phyloP scores from a whole-genome alignment of 2,329 filamentous ascomycete genomes.

The Pestalotiopsis sp. region DNA sequence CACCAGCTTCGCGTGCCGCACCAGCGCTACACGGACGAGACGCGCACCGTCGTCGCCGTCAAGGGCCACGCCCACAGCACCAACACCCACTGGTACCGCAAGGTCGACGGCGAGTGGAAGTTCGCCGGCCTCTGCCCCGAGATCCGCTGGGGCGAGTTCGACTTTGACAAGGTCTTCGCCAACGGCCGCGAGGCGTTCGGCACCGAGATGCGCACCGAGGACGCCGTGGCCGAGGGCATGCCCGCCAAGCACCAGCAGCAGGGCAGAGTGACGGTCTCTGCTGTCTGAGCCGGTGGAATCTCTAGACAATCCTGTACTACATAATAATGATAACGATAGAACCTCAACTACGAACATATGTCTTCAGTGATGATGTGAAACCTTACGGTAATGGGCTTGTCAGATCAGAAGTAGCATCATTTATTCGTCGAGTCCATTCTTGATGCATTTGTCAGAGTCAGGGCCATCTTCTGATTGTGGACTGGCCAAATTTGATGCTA shows the following conservation, averaged over 20 bases:
- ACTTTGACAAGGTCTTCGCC: slow-evolving; percentile 59
- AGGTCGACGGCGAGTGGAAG: slow-evolving; percentile 63
- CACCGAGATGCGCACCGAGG: slow-evolving; percentile 16
- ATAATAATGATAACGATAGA: background rate
- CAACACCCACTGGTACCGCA: slow-evolving; percentile 60
- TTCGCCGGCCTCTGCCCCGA: slow-evolving; percentile 58
- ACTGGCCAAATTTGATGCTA: too few relatives aligned
- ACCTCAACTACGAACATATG: background rate
- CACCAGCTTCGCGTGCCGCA: slow-evolving; percentile 66
- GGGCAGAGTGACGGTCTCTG: background rate
- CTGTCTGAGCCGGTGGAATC: background rate
- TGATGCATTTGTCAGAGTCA: background rate
- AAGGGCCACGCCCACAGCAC: slow-evolving; percentile 64
- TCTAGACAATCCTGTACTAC: background rate
- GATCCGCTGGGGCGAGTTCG: slow-evolving; percentile 60
- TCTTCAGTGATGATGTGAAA: background rate
- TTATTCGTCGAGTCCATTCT: background rate
- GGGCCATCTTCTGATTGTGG: background rate
- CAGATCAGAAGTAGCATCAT: background rate
- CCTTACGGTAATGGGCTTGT: background rate
- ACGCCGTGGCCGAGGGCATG: slow-evolving; percentile 2
- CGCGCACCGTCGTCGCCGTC: slow-evolving; percentile 48
- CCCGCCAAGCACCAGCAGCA: slow-evolving; percentile 2
- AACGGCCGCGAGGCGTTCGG: slow-evolving; percentile 41
- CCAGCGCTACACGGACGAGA: slow-evolving; percentile 60